A percentile compares a stretch with the other conserved stretches of the same genome.
Conservation (phyloP, 2,329 filamentous ascomycete species). For the Phaeosphaeriaceae sp. region DNA sequence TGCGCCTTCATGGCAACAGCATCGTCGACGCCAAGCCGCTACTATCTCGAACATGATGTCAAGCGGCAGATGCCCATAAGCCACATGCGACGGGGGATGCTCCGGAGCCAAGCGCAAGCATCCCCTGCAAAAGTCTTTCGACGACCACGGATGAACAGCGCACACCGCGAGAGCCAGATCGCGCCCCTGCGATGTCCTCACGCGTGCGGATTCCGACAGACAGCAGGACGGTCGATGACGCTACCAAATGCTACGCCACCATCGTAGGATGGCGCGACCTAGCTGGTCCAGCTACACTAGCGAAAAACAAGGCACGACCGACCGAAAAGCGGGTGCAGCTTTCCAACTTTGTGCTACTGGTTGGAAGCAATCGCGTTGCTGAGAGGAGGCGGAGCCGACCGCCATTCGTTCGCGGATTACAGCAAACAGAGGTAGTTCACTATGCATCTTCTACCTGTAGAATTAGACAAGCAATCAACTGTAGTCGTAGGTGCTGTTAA, state of each 20-base stretch:
- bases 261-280: neutral
- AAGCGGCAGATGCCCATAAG: neutral
- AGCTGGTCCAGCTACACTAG: neutral
- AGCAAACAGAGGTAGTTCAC: no score
- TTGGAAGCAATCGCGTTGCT: neutral
- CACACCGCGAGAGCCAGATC: neutral
- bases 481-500: no score
- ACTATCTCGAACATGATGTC: constrained; percentile 1
- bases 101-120: neutral
- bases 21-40: constrained; percentile 1
- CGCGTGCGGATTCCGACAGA: neutral
- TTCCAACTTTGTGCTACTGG: neutral
- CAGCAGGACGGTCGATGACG: neutral
- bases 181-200: neutral
- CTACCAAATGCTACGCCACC: neutral
- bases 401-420: no score
- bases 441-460: no score
- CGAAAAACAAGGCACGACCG: neutral
- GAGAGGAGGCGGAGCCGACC: no score
- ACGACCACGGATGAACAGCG: neutral
- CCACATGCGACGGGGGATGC: neutral
- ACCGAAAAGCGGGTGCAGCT: neutral
- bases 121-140: neutral
- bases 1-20: neutral
- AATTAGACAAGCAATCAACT: no score